phyloP scores from a whole-genome alignment of 371 early-diverging fungal genomes.

The Blakeslea trispora region DNA sequence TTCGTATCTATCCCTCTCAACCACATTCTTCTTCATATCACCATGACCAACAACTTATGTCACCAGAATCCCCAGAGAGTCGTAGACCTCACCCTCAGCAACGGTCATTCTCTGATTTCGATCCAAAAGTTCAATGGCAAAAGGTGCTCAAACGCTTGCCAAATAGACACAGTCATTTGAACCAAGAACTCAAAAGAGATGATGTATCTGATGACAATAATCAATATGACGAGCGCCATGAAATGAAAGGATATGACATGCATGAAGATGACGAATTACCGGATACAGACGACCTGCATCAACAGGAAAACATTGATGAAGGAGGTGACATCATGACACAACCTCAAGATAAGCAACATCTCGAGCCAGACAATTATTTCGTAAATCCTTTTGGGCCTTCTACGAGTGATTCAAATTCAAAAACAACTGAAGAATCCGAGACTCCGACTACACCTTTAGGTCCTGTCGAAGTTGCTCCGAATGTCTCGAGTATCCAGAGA shows the following conservation, averaged over 20 bases:
- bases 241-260: neutral
- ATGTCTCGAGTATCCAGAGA: neutral
- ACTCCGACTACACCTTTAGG: neutral
- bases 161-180: conserved; percentile 1
- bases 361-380: conserved; percentile 7
- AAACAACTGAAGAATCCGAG: neutral
- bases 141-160: conserved; percentile 29
- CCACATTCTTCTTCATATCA: conserved; percentile 2
- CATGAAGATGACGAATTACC: conserved; percentile 15
- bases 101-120: conserved; percentile 17
- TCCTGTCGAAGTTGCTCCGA: neutral
- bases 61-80: conserved; percentile 29
- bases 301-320: conserved; percentile 1
- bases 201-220: conserved; percentile 1
- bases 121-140: conserved; percentile 39
- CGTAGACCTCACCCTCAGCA: conserved; percentile 10
- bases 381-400: conserved; percentile 7
- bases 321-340: neutral
- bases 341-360: neutral
- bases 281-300: conserved; percentile 3
- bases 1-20: conserved; percentile 7
- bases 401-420: neutral
- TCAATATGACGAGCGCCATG: neutral
- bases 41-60: conserved; percentile 10
- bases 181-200: neutral